Conservation (phyloP, 345 rosid genomes). For the Gynandropsis gynandra region DNA sequence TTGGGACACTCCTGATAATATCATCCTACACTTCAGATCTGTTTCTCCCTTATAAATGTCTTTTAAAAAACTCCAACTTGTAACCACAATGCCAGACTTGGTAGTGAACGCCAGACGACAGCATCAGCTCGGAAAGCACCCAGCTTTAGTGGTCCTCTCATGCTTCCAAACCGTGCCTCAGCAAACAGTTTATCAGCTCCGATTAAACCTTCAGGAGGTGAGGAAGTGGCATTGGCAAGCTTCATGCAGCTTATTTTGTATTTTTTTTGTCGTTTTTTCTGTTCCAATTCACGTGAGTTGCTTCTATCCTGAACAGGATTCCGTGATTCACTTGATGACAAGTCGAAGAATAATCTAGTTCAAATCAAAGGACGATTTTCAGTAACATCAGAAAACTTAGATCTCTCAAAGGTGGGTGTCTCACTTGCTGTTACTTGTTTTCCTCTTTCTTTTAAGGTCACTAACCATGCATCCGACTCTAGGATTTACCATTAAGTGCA, state of each 20-base stretch:
- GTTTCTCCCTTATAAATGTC: constrained; percentile 7
- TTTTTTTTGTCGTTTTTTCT: constrained; percentile 8
- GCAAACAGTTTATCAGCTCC: constrained; percentile 99
- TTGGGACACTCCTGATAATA: neutral
- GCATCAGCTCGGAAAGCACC: constrained; percentile 52
- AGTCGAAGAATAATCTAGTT: constrained; percentile 80
- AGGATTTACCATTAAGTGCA: constrained; percentile 85
- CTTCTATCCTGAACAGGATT: constrained; percentile 45
- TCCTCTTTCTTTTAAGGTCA: constrained; percentile 15
- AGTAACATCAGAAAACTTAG: constrained; percentile 93
- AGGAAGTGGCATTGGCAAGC: constrained; percentile 8
- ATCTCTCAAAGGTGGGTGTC: constrained; percentile 75
- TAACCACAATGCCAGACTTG: constrained; percentile 40
- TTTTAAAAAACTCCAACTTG: neutral
- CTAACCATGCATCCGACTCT: constrained; percentile 44
- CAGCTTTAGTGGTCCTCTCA: constrained; percentile 93
- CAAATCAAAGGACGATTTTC: constrained; percentile 96
- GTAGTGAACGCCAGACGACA: constrained; percentile 37
- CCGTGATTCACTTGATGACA: constrained; percentile 89
- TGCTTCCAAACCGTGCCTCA: constrained; percentile 93
- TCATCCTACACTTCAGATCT: constrained; percentile 5
- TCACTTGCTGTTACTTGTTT: constrained; percentile 15
- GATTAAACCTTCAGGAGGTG: constrained; percentile 89
- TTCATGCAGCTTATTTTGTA: constrained; percentile 1
- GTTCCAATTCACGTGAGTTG: constrained; percentile 6